Percentiles rank a stretch among this genome's conserved stretches.
phyloP scores from a whole-genome alignment of 768 basidiomycete genomes.

The Lentinula aciculospora region DNA sequence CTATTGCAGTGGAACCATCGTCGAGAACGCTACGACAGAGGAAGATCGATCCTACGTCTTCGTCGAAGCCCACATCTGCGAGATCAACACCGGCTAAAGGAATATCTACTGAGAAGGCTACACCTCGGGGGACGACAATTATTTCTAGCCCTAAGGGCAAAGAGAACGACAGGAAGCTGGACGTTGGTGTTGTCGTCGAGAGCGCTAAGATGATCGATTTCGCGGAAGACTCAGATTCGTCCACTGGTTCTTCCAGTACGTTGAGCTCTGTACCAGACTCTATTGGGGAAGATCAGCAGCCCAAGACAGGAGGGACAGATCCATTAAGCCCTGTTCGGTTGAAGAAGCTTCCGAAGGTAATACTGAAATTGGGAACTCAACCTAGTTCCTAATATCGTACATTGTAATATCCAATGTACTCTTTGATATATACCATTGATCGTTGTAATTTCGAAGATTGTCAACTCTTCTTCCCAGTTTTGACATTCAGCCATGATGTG shows the following conservation, averaged over 20 bases:
- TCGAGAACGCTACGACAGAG: slow-evolving; percentile 47
- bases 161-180: neutral
- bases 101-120: slow-evolving; percentile 10
- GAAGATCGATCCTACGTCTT: slow-evolving; percentile 22
- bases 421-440: no score
- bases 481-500: no score
- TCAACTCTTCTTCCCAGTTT: no score
- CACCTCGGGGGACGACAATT: neutral
- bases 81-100: slow-evolving; percentile 4
- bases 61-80: slow-evolving; percentile 14
- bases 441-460: no score
- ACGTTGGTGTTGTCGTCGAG: neutral
- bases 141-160: neutral
- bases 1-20: slow-evolving; percentile 21
- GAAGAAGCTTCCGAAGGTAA: slow-evolving; percentile 51
- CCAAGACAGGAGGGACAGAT: neutral
- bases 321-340: neutral
- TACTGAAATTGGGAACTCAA: slow-evolving; percentile 45
- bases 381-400: slow-evolving; percentile 13
- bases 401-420: neutral
- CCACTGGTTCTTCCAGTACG: neutral
- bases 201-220: neutral
- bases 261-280: neutral
- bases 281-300: neutral
- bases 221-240: neutral